A percentile compares a stretch with the other conserved stretches of the same genome.
Evolutionary conservation across 2,329 filamentous ascomycete species (phyloP).

Genomic region (Sporothrix euskadiensis): DNA sequence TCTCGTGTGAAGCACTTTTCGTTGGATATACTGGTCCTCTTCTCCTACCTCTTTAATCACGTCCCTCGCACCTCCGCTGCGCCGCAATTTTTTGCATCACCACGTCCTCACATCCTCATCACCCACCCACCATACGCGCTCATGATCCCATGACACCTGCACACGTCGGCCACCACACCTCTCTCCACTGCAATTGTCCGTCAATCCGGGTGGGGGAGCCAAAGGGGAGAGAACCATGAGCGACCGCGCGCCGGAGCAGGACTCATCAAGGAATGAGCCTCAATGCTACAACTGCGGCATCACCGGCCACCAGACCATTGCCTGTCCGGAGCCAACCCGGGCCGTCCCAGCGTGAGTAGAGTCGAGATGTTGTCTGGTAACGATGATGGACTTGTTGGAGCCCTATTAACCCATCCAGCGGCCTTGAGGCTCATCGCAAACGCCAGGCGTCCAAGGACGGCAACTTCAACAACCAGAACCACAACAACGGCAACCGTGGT

Average conservation of each 20-base stretch:
- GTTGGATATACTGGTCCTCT: neutral
- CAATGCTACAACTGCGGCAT: slow-evolving; percentile 58
- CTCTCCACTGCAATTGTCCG: neutral
- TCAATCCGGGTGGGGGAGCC: neutral
- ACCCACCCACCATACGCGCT: neutral
- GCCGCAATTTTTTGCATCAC: neutral
- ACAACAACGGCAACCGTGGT: neutral
- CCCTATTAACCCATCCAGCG: neutral
- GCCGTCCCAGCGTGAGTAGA: slow-evolving; percentile 53
- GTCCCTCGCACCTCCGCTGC: neutral
- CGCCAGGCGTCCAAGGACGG: slow-evolving; percentile 30
- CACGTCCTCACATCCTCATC: neutral
- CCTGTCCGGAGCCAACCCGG: slow-evolving; percentile 54
- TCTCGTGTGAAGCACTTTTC: neutral
- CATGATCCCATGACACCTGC: neutral
- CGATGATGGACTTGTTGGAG: neutral
- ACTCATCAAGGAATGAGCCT: slow-evolving; percentile 37
- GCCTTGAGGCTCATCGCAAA: slow-evolving; percentile 35
- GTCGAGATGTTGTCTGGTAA: neutral
- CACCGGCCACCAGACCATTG: slow-evolving; percentile 54
- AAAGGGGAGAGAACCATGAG: slow-evolving; percentile 30
- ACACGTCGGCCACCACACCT: neutral
- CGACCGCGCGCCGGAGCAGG: slow-evolving; percentile 37
- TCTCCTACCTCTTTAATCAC: no score
- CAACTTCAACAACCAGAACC: slow-evolving; percentile 1